Percentiles rank a stretch among this genome's conserved stretches.
phyloP scores from a whole-genome alignment of 805 yeast genomes.

The Sungouiella blattae region DNA sequence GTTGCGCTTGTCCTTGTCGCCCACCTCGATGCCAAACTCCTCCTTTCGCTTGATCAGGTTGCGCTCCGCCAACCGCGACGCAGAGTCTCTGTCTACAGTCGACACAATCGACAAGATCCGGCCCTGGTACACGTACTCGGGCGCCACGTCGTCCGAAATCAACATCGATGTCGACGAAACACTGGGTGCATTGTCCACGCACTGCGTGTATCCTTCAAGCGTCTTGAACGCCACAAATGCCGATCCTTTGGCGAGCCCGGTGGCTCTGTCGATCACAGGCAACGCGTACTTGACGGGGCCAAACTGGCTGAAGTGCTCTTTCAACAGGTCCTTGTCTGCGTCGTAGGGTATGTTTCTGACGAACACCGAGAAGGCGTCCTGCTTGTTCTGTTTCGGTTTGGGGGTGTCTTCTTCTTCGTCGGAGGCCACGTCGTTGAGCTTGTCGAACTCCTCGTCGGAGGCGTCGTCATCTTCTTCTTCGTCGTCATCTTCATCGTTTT shows the following conservation, averaged over 20 bases:
- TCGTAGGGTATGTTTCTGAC: constrained; percentile 94
- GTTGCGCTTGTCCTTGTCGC: constrained; percentile 79
- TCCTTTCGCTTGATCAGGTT: constrained; percentile 72
- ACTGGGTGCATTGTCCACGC: constrained; percentile 77
- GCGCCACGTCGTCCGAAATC: constrained; percentile 88
- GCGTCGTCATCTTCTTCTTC: constrained; percentile 28
- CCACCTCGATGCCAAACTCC: constrained; percentile 73
- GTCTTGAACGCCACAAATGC: constrained; percentile 86
- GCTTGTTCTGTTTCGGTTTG: constrained; percentile 52
- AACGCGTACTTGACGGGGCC: constrained; percentile 91
- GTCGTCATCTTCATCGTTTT: constrained; percentile 29
- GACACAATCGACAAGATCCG: constrained; percentile 80
- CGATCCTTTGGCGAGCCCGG: constrained; percentile 88
- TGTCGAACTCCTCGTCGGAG: constrained; percentile 26
- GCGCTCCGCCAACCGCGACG: constrained; percentile 66
- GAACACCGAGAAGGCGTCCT: constrained; percentile 71
- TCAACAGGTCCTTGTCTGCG: constrained; percentile 75
- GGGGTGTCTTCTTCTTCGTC: constrained; percentile 32
- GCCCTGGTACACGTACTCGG: constrained; percentile 88
- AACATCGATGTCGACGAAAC: constrained; percentile 59
- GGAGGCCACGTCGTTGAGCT: constrained; percentile 12
- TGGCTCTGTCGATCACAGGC: constrained; percentile 82
- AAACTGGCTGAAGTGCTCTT: constrained; percentile 74
- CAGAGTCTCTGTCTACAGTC: constrained; percentile 84
- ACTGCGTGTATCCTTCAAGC: constrained; percentile 59